Conservation (phyloP, 1,284 basidiomycete genomes). For the Microbotryum scabiosae region DNA sequence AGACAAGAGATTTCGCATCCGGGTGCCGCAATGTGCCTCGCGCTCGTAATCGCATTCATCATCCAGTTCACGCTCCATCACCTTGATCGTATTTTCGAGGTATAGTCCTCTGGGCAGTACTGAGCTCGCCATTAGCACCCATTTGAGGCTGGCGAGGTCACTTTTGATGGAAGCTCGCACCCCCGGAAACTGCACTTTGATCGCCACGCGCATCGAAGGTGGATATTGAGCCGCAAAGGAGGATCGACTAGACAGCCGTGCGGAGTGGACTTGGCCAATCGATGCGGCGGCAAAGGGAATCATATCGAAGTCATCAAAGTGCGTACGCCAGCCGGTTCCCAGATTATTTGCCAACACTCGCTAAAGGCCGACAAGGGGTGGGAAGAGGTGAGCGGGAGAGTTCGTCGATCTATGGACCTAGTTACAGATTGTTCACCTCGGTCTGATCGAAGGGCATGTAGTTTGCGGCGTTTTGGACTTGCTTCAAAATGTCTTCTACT, state of each 20-base stretch:
- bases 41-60: slow-evolving; percentile 92
- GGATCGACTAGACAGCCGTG: slow-evolving; percentile 48
- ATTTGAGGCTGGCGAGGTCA: slow-evolving; percentile 77
- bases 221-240: slow-evolving; percentile 36
- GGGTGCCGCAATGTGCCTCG: slow-evolving; percentile 65
- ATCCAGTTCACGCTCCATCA: slow-evolving; percentile 81
- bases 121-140: slow-evolving; percentile 68
- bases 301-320: slow-evolving; percentile 70
- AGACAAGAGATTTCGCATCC: slow-evolving; percentile 53
- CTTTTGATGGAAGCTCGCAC: slow-evolving; percentile 76
- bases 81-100: slow-evolving; percentile 75
- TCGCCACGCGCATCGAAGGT: slow-evolving; percentile 55
- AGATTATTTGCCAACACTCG: slow-evolving; percentile 67
- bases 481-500: slow-evolving; percentile 76
- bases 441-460: slow-evolving; percentile 99
- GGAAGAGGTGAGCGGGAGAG: background rate
- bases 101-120: slow-evolving; percentile 83
- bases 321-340: slow-evolving; percentile 62
- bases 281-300: slow-evolving; percentile 92
- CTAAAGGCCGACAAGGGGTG: slow-evolving; percentile 34
- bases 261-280: slow-evolving; percentile 91
- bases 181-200: slow-evolving; percentile 95
- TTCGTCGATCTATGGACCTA: background rate
- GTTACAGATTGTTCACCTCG: slow-evolving; percentile 52
- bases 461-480: slow-evolving; percentile 90